Evolutionary conservation across 129 eudicot genomes (phyloP), one percentile per base, ranked within the genome.

Genomic region (Flaveria bidentis): DNA sequence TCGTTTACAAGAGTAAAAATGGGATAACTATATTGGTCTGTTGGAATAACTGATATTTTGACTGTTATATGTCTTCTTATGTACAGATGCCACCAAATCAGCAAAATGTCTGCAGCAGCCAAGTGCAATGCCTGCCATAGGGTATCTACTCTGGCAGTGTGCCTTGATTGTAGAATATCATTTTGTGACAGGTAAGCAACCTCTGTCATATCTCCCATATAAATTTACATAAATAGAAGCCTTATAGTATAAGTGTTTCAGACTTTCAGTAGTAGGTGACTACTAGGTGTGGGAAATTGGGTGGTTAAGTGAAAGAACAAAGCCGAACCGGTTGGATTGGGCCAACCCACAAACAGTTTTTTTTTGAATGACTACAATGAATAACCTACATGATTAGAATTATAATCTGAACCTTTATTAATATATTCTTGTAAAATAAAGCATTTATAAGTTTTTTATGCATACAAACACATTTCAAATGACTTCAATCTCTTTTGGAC

Each of bases 31-130:
- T 16, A 51, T 47, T 10, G 57, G 57, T 16, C 57, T 15, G 20
- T 51, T 51, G 57, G 57, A 14, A 16, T 15, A 20, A 20, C 16
- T 60, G 67, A 25, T 60, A 60, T 10, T 12, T 60, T 61, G 42
- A 61, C 42, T 13, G 44, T 41, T 73, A 41, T 1, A 14, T 33
- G 30, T 63, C 53, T 76, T 52, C 67, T 53, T 72, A 62, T 75
- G 74, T 78, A 84, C 84, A 93, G 98, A 82, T 93, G 98, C 85
- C 95, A 86, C 80, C 89, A 85, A 76, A 80, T 90, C 23, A 79
- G 88, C 47, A 86, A 82, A 79, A 88, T 80, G 61, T 80, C 56
- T 28, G 55, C 75, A 26, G 71, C 80, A 69, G 87, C 88, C 58
- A 90, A 84, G 69, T 93, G 98, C 86, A 88, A 82, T 71, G 72